These are phyloP conservation scores for Leptodermis oblonga DNA, from an alignment of 257 asterid genomes.

Conservation along the genomic window DNA sequence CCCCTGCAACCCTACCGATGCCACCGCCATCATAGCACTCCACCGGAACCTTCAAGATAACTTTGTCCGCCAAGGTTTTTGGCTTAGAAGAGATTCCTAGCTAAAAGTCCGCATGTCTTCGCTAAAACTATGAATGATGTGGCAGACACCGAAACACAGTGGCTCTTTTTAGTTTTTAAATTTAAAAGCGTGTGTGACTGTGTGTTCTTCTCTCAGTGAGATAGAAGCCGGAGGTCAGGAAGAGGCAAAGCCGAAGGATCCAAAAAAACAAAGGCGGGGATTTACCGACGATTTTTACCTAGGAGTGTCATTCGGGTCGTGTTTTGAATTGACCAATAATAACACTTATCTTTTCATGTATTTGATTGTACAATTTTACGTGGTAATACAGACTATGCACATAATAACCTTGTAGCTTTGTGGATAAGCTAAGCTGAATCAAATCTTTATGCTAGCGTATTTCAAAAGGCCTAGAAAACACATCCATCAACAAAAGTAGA, in stretches of 20 bases:
- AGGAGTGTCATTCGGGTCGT: too few relatives aligned
- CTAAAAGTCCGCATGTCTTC: not conserved
- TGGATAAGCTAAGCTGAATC: not conserved
- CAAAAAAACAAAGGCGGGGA: not conserved
- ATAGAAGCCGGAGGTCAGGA: not conserved
- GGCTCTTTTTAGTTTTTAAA: not conserved
- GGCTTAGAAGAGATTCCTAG: not conserved
- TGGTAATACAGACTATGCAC: too few relatives aligned
- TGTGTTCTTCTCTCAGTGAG: not conserved
- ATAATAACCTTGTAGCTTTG: too few relatives aligned
- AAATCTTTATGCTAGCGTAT: not conserved
- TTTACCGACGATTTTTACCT: too few relatives aligned
- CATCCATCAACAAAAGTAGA: too few relatives aligned
- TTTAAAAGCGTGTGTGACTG: not conserved
- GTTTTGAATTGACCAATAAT: too few relatives aligned
- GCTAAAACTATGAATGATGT: not conserved
- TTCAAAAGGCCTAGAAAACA: not conserved
- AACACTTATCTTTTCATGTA: too few relatives aligned
- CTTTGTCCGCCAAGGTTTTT: not conserved
- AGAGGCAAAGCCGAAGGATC: not conserved
- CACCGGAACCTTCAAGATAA: not conserved
- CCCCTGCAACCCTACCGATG: slow-evolving; percentile 11
- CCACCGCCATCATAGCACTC: slow-evolving; percentile 19
- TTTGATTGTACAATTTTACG: too few relatives aligned
- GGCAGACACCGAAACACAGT: not conserved